Evolutionary conservation across 495 filamentous ascomycete species (phyloP), one percentile per base, ranked within the genome.

Genomic region (Xylaria intraflava): DNA sequence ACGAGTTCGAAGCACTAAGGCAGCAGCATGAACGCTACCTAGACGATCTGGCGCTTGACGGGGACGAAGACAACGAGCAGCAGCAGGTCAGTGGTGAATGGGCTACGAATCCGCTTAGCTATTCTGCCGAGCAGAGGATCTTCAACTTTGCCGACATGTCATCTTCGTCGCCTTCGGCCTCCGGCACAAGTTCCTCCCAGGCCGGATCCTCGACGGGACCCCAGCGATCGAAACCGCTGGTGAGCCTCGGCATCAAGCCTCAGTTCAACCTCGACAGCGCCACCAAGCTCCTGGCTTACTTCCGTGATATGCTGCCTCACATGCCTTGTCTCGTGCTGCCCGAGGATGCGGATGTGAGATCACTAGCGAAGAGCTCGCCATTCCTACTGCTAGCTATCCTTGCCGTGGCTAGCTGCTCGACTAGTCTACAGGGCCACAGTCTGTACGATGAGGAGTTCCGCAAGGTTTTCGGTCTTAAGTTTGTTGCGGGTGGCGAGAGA

Each of bases 181-280:
- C 62, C 2, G 62, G 60, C 22, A 64, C 8, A 16, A 27, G 58
- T 23, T 41, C 56, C 22, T 53, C 53, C 39, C 12, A 51, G 20
- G 17, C 51, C 10, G 9, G 27, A 11, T 33, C 39, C 16, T 35
- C 36, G 5, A 30, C 20, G 2, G 17, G 12, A 30, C 33, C 44
- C 2, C 40, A 39, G 23, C 45, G 17, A 9, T 60, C 62, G 6
- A 48, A 53, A 39, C 51, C 64, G 2, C 33, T 62, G 38, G 57
- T 64, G 2, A 65, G 53, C 5, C 36, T 75, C 19, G 61, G 67
- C 6, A 59, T 73, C 17, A 68, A 72, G 51, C 74, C 74, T 10
- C 72, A 69, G 60, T 77, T 77, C 51, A 77, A 77, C 46, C 62
- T 76, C 23, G 72, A 74, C 45, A 74, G 68, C n/a, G 74, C 74